Evolutionary conservation across 345 rosid species (phyloP).

Genomic region (Eucalyptus guilfoylei): DNA sequence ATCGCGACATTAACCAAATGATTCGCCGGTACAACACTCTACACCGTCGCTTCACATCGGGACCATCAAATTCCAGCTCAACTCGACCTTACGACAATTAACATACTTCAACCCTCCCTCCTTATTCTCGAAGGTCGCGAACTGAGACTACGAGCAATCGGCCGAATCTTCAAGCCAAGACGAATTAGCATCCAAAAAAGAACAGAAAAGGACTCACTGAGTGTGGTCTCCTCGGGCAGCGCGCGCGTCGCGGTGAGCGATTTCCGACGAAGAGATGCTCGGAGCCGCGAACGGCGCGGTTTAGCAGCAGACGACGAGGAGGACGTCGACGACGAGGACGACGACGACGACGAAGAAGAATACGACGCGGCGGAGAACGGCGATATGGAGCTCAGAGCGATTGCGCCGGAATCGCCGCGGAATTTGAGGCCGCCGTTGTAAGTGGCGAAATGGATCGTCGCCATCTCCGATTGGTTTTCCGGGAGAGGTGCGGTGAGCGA

Average conservation of each 20-base stretch:
- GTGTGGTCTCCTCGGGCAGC: background rate
- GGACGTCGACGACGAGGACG: background rate
- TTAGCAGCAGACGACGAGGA: background rate
- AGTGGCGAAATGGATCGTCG: background rate
- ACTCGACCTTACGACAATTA: background rate
- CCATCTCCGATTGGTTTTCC: background rate
- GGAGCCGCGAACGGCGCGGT: background rate
- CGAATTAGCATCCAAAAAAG: background rate
- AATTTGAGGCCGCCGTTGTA: background rate
- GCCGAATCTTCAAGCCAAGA: background rate
- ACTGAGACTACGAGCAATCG: background rate
- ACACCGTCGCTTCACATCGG: background rate
- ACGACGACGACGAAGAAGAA: background rate
- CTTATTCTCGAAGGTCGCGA: background rate
- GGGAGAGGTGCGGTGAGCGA: background rate
- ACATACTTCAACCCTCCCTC: background rate
- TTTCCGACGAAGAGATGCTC: background rate
- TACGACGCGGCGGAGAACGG: background rate
- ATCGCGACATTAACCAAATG: background rate
- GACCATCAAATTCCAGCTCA: background rate
- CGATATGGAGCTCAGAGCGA: background rate
- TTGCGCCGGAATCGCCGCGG: background rate
- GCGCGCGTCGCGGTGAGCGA: background rate
- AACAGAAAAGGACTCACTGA: background rate
- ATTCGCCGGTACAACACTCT: background rate